phyloP scores from a whole-genome alignment of 345 rosid species.

The Durio zibethinus region DNA sequence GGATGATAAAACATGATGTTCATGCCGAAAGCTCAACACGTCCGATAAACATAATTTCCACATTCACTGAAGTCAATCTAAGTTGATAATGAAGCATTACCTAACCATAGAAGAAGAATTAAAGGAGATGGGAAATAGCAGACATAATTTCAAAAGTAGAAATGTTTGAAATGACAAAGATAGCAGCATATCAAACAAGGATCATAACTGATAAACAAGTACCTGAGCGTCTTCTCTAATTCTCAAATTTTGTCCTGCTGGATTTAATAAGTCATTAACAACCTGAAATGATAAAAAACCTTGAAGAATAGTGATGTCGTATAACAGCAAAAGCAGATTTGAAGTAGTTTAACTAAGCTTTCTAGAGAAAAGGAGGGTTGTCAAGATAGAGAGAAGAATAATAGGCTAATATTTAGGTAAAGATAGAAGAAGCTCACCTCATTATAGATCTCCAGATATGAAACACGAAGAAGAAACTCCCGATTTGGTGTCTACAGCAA shows the following conservation, averaged over 20 bases:
- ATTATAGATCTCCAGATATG: slow-evolving; percentile 95
- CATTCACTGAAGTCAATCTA: background rate
- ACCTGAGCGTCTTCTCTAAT: slow-evolving; percentile 99
- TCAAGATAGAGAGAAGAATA: slow-evolving; percentile 4
- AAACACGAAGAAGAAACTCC: slow-evolving; percentile 95
- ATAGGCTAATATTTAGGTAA: background rate
- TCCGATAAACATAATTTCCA: background rate
- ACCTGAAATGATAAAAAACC: slow-evolving; percentile 53
- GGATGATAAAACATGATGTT: background rate
- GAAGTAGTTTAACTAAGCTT: slow-evolving; percentile 38
- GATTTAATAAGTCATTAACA: slow-evolving; percentile 92
- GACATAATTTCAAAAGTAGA: slow-evolving; percentile 1
- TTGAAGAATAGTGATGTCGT: slow-evolving; percentile 19
- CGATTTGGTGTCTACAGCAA: slow-evolving; percentile 78
- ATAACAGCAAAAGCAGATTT: slow-evolving; percentile 16
- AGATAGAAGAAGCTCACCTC: slow-evolving; percentile 58
- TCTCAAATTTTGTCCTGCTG: slow-evolving; percentile 94
- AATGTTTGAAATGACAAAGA: slow-evolving; percentile 11
- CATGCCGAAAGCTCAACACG: background rate
- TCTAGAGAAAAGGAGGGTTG: slow-evolving; percentile 15
- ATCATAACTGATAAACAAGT: slow-evolving; percentile 10
- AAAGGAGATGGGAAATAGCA: background rate
- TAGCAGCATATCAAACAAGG: slow-evolving; percentile 1
- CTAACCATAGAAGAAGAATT: background rate
- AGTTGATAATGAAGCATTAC: background rate